Evolutionary conservation across 140 eudicot genomes (phyloP).

Genomic region (Cichorium intybus): DNA sequence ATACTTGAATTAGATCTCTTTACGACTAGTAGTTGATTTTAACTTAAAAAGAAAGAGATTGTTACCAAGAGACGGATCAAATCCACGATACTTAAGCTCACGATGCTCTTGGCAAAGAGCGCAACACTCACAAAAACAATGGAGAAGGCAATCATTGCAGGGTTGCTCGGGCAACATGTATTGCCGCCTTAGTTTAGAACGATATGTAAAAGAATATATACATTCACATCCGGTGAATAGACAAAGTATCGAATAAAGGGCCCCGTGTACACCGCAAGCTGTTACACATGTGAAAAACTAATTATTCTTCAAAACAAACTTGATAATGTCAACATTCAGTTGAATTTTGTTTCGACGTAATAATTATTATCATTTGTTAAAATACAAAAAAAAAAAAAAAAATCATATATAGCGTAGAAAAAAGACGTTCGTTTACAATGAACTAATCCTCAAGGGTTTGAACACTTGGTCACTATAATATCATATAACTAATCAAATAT

Average conservation of each 20-base stretch:
- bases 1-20: slow-evolving; percentile 1
- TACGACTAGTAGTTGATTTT: not conserved
- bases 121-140: slow-evolving; percentile 48
- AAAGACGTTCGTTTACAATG: no score
- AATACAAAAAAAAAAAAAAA: no score
- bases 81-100: slow-evolving; percentile 54
- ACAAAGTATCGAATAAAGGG: slow-evolving; percentile 25
- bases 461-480: no score
- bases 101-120: slow-evolving; percentile 63
- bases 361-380: no score
- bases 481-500: not conserved
- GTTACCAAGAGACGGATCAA: slow-evolving; percentile 42
- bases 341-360: no score
- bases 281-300: not conserved
- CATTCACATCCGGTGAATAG: slow-evolving; percentile 31
- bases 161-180: slow-evolving; percentile 37
- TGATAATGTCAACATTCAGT: no score
- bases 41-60: not conserved
- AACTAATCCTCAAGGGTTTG: no score
- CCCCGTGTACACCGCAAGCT: slow-evolving; percentile 38
- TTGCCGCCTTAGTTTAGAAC: slow-evolving; percentile 39
- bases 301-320: not conserved
- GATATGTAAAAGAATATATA: slow-evolving; percentile 33
- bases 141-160: slow-evolving; percentile 43
- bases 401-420: no score